Conservation (phyloP, 2,329 filamentous ascomycete genomes). For the Aureobasidium sp. region DNA sequence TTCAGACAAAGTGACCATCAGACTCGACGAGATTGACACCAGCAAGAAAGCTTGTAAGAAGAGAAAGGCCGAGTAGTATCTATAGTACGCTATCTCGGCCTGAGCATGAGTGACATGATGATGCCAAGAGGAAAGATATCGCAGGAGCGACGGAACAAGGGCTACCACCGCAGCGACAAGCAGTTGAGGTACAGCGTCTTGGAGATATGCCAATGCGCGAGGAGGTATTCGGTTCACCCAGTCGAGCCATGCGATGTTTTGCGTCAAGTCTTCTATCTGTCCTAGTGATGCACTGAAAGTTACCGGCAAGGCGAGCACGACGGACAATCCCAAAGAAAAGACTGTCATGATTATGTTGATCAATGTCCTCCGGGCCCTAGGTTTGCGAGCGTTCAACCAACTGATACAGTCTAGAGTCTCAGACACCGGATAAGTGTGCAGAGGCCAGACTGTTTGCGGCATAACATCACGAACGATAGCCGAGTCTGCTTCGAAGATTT, state of each 20-base stretch:
- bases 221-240: background rate
- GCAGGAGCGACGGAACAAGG: background rate
- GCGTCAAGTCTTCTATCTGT: background rate
- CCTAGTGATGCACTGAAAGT: background rate
- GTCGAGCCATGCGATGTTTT: background rate
- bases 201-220: background rate
- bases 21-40: background rate
- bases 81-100: background rate
- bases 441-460: background rate
- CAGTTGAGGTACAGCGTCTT: background rate
- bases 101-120: background rate
- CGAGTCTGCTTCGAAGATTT: background rate
- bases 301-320: background rate
- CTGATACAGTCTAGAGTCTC: background rate
- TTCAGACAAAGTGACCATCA: background rate
- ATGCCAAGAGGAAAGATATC: background rate
- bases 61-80: slow-evolving; percentile 1
- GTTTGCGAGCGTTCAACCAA: background rate
- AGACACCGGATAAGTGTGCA: background rate
- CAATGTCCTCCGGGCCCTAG: background rate
- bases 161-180: background rate
- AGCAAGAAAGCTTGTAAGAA: background rate
- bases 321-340: background rate
- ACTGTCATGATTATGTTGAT: background rate
- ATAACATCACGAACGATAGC: background rate